Base-by-base conservation (phyloP, 2,329 filamentous ascomycete genomes). In the Amphichorda felina region DNA sequence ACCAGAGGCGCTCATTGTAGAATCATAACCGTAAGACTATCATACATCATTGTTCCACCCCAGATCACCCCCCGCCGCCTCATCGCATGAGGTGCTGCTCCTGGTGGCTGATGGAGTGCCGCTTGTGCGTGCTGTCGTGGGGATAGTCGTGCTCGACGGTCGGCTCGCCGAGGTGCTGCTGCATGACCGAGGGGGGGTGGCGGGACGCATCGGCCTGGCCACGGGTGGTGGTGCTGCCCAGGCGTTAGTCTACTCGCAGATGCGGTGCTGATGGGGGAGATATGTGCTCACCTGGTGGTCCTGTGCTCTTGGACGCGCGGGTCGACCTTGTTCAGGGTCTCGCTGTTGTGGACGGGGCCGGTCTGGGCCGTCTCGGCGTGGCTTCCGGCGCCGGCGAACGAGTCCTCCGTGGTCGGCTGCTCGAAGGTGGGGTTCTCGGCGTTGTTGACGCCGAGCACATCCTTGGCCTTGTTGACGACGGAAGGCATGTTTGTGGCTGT, bases 381-480 rank as follows among this genome's bases (percentile, higher is more conserved):
- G 25, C 10, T 26, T 5, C 4, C 13, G 4, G 21, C 26, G n/a
- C 33, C 24, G 19, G 33, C 21, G 17, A 24, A 24, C 8, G 8
- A 8, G n/a, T n/a, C n/a, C n/a, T n/a, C n/a, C n/a, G n/a, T n/a
- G n/a, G n/a, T n/a, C n/a, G n/a, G 19, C 9, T 13, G 11, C 13
- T 14, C n/a, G 32, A n/a, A 10, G 22, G 5, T 10, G 33, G 22
- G 9, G 13, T 27, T 15, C 19, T 30, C 27, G 28, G 15, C 18
- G 10, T 33, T 25, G 34, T 30, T 28, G 25, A 6, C 8, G 24
- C 38, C 31, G 38, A 68, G 49, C 41, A 56, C 61, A n/a, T 68
- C 62, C 60, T 68, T 68, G 50, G 66, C 59, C 55, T 69, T 69
- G 60, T 68, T 60, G 47, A 66, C 47, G 45, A 68, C 55, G 43